phyloP scores from a whole-genome alignment of 1,284 basidiomycete genomes.

The Ganoderma lingzhi region DNA sequence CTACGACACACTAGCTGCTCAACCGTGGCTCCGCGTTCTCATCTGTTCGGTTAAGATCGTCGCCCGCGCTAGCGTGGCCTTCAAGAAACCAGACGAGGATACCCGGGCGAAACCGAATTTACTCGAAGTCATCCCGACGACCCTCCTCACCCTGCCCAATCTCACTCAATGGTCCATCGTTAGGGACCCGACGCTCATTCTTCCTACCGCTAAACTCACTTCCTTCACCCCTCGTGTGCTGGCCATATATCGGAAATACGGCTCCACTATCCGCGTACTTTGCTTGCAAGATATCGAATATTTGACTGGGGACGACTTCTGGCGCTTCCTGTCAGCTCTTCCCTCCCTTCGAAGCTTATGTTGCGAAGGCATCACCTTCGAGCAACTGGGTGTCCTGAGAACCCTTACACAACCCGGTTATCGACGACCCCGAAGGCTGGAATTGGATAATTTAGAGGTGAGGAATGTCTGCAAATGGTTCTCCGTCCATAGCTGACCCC shows the following conservation, averaged over 20 bases:
- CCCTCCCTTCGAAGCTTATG: not conserved
- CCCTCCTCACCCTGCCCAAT: not conserved
- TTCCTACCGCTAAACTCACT: not conserved
- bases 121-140: not conserved
- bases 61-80: not conserved
- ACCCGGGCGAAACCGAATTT: not conserved
- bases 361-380: not conserved
- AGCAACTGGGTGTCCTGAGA: not conserved
- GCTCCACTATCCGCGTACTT: not conserved
- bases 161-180: not conserved
- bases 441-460: not conserved
- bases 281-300: not conserved
- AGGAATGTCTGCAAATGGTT: not conserved
- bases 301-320: not conserved
- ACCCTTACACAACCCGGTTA: not conserved
- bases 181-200: not conserved
- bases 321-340: not conserved
- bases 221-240: not conserved
- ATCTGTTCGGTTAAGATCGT: not conserved
- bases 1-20: not conserved
- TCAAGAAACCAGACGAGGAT: not conserved
- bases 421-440: not conserved
- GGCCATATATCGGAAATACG: not conserved
- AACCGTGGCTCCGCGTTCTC: not conserved
- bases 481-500: not conserved